phyloP scores from a whole-genome alignment of 2,329 filamentous ascomycete species.

The Magnaporthiopsis rhizophila region DNA sequence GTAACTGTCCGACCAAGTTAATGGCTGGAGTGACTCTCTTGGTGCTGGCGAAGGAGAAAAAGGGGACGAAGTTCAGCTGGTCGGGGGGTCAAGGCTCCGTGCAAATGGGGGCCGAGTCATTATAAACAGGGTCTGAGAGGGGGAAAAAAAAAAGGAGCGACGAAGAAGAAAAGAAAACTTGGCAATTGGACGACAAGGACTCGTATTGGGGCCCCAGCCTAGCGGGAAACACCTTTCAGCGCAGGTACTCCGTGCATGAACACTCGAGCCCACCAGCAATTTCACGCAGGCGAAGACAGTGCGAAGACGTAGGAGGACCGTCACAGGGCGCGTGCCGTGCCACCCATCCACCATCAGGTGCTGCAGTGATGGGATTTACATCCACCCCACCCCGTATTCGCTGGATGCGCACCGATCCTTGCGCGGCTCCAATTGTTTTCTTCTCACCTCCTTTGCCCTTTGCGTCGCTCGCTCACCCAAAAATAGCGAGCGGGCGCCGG shows the following conservation, averaged over 20 bases:
- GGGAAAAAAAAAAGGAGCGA: not conserved
- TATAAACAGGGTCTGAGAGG: not conserved
- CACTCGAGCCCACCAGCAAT: not conserved
- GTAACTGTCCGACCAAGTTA: not conserved
- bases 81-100: not conserved
- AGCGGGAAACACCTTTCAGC: not conserved
- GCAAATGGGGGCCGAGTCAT: not conserved
- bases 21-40: not conserved
- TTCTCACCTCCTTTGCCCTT: not conserved
- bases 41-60: not conserved
- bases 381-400: not conserved
- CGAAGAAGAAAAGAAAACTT: not conserved
- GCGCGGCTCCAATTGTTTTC: not conserved
- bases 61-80: not conserved
- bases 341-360: not conserved
- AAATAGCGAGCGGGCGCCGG: not conserved
- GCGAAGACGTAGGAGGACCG: not conserved
- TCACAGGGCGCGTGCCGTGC: not conserved
- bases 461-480: not conserved
- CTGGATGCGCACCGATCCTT: not conserved
- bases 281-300: not conserved
- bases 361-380: not conserved
- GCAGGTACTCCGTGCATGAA: not conserved
- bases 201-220: constrained; percentile 20
- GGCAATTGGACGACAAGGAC: not conserved